Base-by-base conservation (phyloP, 2,329 filamentous ascomycete species). In the Biscogniauxia sp. region DNA sequence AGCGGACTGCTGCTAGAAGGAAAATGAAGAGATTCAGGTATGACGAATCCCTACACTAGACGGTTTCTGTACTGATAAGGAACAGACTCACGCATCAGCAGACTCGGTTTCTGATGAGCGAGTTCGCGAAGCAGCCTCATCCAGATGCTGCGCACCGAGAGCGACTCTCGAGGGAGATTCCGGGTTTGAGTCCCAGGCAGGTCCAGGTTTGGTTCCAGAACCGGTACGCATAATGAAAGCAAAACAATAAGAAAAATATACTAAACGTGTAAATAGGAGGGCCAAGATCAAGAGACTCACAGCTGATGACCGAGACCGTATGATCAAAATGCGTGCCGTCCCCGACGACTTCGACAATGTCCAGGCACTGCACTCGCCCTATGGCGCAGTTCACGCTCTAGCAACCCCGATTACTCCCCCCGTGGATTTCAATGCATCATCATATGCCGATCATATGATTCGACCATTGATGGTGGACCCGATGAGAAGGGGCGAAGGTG, bases 171-270 rank as follows among this genome's bases (percentile, higher is more conserved):
- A 83, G 90, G 64, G 92, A 97, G 74, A 97, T 98, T 53, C 93
- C 94, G 32, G 94, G 93, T 0, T 78, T 98, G 54, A 97, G 91
- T 70, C 92, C 93, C 45, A 87, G 93, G 63, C 93, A 98, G 74
- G 94, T 98, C 23, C 93, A 98, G 76, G 93, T 98, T 55, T 98
- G 93, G 94, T 98, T 98, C 77, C 93, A 98, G 77, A 98, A 98
- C 77, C 87, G 93, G 93, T 97, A 84, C 69, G 83, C 72, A 50
- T 52, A 19, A 51, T n/a, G n/a, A 50, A 56, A 8, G 41, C 19
- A 20, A 20, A 54, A 20, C 63, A 59, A 68, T 69, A 52, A 72
- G 57, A 55, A 17, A 20, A 7, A 25, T 28, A 52, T 26, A 52
- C 69, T 73, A 66, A 73, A 60, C 20, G 20, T 51, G 37, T 26